These are phyloP conservation scores for Solanum etuberosum DNA, from an alignment of 257 asterid species.

Conservation along the genomic window DNA sequence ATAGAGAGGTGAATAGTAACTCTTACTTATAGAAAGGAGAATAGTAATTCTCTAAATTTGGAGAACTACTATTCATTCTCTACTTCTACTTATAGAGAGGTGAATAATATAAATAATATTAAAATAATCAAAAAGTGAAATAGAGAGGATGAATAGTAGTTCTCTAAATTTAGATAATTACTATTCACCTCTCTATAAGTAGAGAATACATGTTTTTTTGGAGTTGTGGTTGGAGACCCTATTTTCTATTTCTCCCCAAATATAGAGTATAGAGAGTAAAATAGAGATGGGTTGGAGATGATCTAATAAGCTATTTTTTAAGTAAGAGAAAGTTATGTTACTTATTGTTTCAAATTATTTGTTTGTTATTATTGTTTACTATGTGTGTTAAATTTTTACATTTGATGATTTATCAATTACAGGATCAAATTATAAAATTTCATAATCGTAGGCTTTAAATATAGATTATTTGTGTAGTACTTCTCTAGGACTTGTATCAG, in stretches of 20 bases:
- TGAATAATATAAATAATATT: no score
- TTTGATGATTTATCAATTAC: background rate
- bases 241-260: background rate
- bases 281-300: background rate
- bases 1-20: no score
- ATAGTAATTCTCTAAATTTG: no score
- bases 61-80: background rate
- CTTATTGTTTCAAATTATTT: background rate
- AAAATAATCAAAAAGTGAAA: background rate
- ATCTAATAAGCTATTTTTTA: background rate
- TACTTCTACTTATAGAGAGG: background rate
- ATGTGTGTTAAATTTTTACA: background rate
- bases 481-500: background rate
- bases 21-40: background rate
- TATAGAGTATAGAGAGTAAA: background rate
- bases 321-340: background rate
- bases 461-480: background rate
- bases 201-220: background rate
- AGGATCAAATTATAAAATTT: background rate
- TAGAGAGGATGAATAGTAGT: background rate
- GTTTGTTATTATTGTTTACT: background rate
- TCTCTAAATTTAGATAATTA: background rate
- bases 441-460: background rate
- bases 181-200: background rate
- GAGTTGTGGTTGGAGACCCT: background rate